phyloP scores from a whole-genome alignment of 75 land plant genomes.

The Picea sitchensis region DNA sequence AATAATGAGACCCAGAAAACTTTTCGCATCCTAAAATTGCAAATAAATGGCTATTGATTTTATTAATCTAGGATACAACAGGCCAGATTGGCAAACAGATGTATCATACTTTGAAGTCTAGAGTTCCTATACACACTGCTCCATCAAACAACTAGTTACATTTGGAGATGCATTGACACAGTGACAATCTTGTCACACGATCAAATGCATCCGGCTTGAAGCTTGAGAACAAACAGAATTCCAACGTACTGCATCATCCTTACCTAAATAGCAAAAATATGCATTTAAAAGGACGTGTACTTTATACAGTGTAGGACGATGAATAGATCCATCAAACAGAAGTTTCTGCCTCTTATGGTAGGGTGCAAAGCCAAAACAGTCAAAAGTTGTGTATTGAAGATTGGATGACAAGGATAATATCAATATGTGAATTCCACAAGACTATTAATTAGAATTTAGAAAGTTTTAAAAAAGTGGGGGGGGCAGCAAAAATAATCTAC shows the following conservation, averaged over 20 bases:
- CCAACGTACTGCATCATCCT: neutral
- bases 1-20: neutral
- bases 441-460: neutral
- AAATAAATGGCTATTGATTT: no score
- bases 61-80: no score
- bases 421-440: neutral
- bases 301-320: neutral
- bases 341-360: neutral
- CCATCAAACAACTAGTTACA: neutral
- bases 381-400: neutral
- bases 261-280: neutral
- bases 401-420: neutral
- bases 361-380: neutral
- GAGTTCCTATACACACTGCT: neutral
- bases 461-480: neutral
- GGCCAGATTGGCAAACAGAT: neutral
- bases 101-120: neutral
- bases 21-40: neutral
- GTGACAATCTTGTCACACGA: neutral
- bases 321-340: neutral
- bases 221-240: neutral
- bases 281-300: neutral
- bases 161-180: neutral
- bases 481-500: neutral
- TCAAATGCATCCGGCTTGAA: neutral